Evolutionary conservation across 306 rosid genomes (phyloP).

Genomic region (Ormosia semicastrata): DNA sequence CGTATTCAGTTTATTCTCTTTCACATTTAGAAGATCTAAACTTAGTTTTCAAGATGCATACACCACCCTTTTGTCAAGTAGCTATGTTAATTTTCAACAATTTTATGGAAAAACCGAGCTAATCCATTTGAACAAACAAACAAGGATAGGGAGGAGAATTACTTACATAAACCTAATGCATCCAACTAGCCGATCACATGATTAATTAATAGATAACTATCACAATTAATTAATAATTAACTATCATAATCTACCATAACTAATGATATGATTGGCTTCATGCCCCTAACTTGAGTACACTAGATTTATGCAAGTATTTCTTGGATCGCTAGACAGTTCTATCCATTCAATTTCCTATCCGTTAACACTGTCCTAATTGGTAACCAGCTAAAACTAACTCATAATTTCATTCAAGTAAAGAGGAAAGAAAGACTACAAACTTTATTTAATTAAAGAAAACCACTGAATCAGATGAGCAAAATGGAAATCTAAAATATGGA

Average conservation of each 20-base stretch:
- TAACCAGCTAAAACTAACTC: not conserved
- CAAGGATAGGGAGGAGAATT: not conserved
- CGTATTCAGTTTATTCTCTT: not conserved
- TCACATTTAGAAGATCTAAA: not conserved
- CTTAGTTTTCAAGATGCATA: constrained; percentile 1
- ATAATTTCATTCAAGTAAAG: constrained; percentile 4
- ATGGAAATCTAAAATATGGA: not conserved
- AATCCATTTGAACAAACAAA: not conserved
- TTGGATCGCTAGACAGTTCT: constrained; percentile 21
- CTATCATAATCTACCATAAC: too few species aligned
- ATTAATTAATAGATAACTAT: too few species aligned
- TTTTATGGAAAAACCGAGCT: not conserved
- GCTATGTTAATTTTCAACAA: not conserved
- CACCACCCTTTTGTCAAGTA: not conserved
- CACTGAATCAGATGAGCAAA: not conserved
- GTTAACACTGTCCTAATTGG: not conserved
- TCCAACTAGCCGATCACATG: too few species aligned
- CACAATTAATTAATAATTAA: too few species aligned
- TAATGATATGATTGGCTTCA: too few species aligned
- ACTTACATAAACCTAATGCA: too few species aligned
- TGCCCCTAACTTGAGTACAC: too few species aligned
- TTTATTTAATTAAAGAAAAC: not conserved
- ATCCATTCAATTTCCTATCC: constrained; percentile 24
- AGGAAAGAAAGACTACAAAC: not conserved
- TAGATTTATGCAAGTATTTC: too few species aligned